Evolutionary conservation across 441 rosid species (phyloP), one percentile per base, ranked within the genome.

Genomic region (Raphanus hybrid): DNA sequence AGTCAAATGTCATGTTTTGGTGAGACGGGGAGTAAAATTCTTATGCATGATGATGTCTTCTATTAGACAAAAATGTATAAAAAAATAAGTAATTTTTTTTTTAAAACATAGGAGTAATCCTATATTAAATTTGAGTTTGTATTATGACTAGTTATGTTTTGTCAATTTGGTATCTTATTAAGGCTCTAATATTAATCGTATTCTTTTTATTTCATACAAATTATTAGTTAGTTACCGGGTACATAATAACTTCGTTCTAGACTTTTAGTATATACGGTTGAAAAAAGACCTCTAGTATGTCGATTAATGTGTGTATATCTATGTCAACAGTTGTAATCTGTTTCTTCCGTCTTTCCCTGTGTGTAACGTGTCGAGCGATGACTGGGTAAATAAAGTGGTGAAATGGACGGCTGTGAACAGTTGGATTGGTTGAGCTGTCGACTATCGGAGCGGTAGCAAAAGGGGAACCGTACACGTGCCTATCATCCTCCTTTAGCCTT

Each of bases 371-470:
- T 61, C 81, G 1, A 67, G 3, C 6, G 15, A 61, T 62, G 54
- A 73, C 0, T 73, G 81, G 81, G 16, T 50, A 34, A 0, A 14
- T 60, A 73, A 67, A 67, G 69, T 72, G 45, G 59, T 73, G 81
- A 78, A 61, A 68, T 67, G 52, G 74, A 73, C 78, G 78, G 74
- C 74, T 73, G 61, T 67, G 61, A 73, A 68, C 63, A 73, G 70
- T 67, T 54, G 35, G 5, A 58, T 74, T n/a, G 1, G 80, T 75
- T 78, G 84, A 75, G 82, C 67, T 85, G 84, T 78, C 78, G 64
- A 70, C 16, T 11, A 82, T 85, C 79, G 52, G 34, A 52, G 23
- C 18, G 39, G 29, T 73, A 15, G 52, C 43, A 64, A 76, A 65
- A 66, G 57, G 58, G 77, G 67, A 54, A 66, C 55, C 78, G 74